A percentile compares a stretch with the other conserved stretches of the same genome.
Conservation (phyloP, 2,329 filamentous ascomycete species). For the Aspergillus piperis region DNA sequence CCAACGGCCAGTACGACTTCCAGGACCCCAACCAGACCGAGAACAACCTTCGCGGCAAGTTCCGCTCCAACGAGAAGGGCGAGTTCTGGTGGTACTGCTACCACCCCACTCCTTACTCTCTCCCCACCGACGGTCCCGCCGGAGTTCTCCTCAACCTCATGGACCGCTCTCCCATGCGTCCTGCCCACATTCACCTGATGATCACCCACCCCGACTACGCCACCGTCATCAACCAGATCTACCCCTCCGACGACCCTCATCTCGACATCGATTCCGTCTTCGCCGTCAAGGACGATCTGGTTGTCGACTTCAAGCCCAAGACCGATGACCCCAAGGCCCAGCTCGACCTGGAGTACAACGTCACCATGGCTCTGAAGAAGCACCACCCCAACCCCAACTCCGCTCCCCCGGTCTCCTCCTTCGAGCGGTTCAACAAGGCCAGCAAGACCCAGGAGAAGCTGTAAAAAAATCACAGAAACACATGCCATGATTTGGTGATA, state of each 20-base stretch:
- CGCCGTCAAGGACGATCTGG: slow-evolving; percentile 62
- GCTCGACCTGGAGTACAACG: slow-evolving; percentile 64
- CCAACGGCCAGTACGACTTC: slow-evolving; percentile 76
- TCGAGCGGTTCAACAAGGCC: slow-evolving; percentile 38
- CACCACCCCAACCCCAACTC: slow-evolving; percentile 44
- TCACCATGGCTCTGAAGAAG: slow-evolving; percentile 54
- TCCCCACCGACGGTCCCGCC: slow-evolving; percentile 65
- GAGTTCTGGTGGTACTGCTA: slow-evolving; percentile 71
- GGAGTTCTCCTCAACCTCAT: slow-evolving; percentile 55
- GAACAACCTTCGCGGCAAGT: slow-evolving; percentile 77
- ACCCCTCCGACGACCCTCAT: slow-evolving; percentile 60
- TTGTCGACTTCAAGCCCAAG: slow-evolving; percentile 59
- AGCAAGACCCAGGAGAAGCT: slow-evolving; percentile 13
- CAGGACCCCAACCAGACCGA: slow-evolving; percentile 71
- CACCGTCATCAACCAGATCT: slow-evolving; percentile 60
- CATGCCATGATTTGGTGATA: background rate
- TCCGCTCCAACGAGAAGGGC: slow-evolving; percentile 68
- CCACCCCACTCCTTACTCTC: slow-evolving; percentile 72
- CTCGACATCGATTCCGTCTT: slow-evolving; percentile 62
- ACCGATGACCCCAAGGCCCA: slow-evolving; percentile 54
- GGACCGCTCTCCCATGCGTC: slow-evolving; percentile 61
- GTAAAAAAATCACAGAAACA: background rate
- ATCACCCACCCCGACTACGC: slow-evolving; percentile 58
- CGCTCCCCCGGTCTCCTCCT: slow-evolving; percentile 40
- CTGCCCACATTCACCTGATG: slow-evolving; percentile 64